These are phyloP conservation scores for Bruguiera hainesii DNA, from an alignment of 441 rosid species.

Conservation along the genomic window DNA sequence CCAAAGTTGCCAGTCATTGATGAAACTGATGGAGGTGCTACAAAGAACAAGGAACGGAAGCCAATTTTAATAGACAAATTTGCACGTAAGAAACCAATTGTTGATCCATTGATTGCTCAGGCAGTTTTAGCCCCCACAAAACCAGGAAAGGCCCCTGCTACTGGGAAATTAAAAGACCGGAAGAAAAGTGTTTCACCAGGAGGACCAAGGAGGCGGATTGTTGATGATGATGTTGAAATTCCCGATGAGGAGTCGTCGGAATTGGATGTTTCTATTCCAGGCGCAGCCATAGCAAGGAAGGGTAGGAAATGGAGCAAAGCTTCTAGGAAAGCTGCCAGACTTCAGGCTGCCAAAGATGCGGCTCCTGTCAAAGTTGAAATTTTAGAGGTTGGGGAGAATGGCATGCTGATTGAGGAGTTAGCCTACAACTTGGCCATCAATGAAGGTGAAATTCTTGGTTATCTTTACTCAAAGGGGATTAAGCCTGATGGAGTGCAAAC, in stretches of 20 bases:
- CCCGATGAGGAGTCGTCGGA: constrained; percentile 73
- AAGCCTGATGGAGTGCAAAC: constrained; percentile 97
- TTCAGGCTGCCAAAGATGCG: constrained; percentile 89
- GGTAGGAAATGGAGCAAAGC: constrained; percentile 99
- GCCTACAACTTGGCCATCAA: constrained; percentile 72
- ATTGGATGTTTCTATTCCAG: constrained; percentile 54
- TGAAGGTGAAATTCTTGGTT: constrained; percentile 93
- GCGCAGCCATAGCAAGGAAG: constrained; percentile 57
- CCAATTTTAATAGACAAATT: constrained; percentile 85
- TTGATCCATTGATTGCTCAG: constrained; percentile 67
- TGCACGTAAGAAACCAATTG: constrained; percentile 65
- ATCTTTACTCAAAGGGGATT: constrained; percentile 81
- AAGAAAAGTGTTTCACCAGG: constrained; percentile 59
- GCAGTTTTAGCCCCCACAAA: constrained; percentile 76
- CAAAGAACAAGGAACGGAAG: constrained; percentile 47
- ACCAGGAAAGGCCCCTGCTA: constrained; percentile 68
- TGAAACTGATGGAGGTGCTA: constrained; percentile 35
- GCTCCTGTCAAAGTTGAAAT: constrained; percentile 98
- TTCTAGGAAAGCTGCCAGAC: constrained; percentile 86
- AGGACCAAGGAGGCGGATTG: constrained; percentile 61
- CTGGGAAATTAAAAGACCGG: constrained; percentile 70
- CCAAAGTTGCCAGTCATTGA: constrained; percentile 33
- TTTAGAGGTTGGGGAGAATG: constrained; percentile 85
- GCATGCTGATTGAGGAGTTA: constrained; percentile 86
- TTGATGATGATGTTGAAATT: constrained; percentile 42